Evolutionary conservation across 2,329 filamentous ascomycete genomes (phyloP).

Genomic region (Trichoderma citrinoviride): DNA sequence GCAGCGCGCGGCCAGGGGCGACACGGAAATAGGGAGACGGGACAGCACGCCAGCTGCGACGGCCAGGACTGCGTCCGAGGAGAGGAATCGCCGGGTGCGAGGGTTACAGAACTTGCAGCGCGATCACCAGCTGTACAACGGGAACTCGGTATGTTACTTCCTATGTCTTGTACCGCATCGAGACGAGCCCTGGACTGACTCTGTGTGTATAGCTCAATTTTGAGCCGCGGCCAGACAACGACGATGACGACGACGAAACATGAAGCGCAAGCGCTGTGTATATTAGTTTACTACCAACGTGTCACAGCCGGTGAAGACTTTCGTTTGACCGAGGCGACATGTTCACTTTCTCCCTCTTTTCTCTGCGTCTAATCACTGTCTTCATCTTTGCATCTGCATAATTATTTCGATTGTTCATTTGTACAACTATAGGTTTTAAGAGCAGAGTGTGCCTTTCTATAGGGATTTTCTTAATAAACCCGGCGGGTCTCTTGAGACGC

Average conservation of each 20-base stretch:
- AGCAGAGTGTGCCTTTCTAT: conserved; percentile 17
- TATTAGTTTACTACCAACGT: neutral
- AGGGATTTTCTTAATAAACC: neutral
- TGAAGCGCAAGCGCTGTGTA: neutral
- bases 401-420: conserved; percentile 15
- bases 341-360: neutral
- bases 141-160: conserved; percentile 68
- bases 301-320: neutral
- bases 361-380: neutral
- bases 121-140: conserved; percentile 80
- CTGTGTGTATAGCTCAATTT: conserved; percentile 58
- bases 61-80: conserved; percentile 26
- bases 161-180: neutral
- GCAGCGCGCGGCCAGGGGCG: neutral
- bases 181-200: conserved; percentile 16
- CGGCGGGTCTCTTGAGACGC: conserved; percentile 1
- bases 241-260: conserved; percentile 44
- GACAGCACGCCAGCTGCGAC: neutral
- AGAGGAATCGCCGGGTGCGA: conserved; percentile 28
- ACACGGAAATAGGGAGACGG: neutral
- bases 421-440: conserved; percentile 22
- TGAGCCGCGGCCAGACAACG: conserved; percentile 56
- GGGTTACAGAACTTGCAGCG: conserved; percentile 48
- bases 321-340: neutral
- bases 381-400: neutral